These are phyloP conservation scores for Elsinoe ampelina DNA, from an alignment of 2,329 filamentous ascomycete genomes.

Conservation along the genomic window DNA sequence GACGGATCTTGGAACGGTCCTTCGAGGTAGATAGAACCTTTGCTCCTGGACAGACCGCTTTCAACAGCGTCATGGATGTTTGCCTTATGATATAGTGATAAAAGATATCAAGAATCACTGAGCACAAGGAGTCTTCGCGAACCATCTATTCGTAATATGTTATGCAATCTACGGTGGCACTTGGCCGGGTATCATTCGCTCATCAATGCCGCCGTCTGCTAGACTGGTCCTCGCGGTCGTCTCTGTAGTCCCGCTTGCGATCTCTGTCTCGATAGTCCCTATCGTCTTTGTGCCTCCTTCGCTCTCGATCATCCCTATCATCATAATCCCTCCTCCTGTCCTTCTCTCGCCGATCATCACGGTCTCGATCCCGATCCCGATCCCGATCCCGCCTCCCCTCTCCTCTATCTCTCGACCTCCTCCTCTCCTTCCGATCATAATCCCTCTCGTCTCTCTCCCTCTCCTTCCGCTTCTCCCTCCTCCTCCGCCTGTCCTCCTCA, in stretches of 20 bases:
- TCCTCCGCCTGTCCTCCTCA: conserved; percentile 8
- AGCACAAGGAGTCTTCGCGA: too few relatives aligned
- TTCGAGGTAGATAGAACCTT: background rate
- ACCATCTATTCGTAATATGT: too few relatives aligned
- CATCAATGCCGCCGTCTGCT: background rate
- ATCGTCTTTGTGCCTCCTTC: background rate
- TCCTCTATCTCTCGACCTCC: conserved; percentile 10
- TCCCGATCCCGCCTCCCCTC: conserved; percentile 9
- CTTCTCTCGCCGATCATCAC: conserved; percentile 3
- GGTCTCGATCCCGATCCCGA: conserved; percentile 1
- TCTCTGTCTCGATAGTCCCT: conserved; percentile 4
- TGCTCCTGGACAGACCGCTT: background rate
- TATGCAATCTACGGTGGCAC: too few relatives aligned
- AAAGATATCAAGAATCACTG: background rate
- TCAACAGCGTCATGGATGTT: background rate
- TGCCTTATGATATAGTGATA: background rate
- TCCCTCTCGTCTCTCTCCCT: background rate
- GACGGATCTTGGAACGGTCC: background rate
- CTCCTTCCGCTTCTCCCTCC: conserved; percentile 1
- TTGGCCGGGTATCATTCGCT: conserved; percentile 9
- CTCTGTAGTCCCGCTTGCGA: background rate
- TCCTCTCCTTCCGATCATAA: background rate
- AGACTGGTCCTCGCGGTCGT: conserved; percentile 7
- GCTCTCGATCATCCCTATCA: conserved; percentile 9
- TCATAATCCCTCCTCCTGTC: conserved; percentile 8